Evolutionary conservation across 352 stramenopile genomes (phyloP).

Genomic region (Phytopythium aichiense): DNA sequence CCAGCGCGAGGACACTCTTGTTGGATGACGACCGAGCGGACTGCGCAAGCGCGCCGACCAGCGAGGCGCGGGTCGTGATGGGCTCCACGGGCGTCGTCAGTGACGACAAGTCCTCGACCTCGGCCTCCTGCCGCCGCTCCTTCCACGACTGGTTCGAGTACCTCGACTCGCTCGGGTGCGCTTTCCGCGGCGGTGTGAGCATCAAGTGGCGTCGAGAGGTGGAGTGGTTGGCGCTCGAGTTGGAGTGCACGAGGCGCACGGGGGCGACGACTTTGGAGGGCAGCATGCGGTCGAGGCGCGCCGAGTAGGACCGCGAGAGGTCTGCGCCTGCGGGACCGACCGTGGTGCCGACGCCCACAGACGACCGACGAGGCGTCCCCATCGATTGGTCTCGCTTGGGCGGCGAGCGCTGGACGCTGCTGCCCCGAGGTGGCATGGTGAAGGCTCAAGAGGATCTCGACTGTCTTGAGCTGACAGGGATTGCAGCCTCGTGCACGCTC

Average conservation of each 20-base stretch:
- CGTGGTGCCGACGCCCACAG: background rate
- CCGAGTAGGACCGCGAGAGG: background rate
- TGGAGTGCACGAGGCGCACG: conserved; percentile 5
- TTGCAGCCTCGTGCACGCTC: no score
- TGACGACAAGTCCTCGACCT: conserved; percentile 11
- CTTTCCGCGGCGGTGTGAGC: conserved; percentile 11
- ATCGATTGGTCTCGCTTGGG: background rate
- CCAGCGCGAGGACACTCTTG: conserved; percentile 4
- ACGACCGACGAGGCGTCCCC: background rate
- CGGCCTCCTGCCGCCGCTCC: conserved; percentile 16
- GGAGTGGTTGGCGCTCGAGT: conserved; percentile 11
- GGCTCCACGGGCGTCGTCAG: conserved; percentile 6
- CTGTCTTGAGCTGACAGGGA: background rate
- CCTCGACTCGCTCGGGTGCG: conserved; percentile 21
- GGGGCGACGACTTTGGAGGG: background rate
- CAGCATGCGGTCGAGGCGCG: background rate
- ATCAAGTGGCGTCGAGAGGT: conserved; percentile 4
- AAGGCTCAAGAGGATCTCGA: background rate
- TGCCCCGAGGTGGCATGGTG: background rate
- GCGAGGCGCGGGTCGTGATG: background rate
- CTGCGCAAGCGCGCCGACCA: conserved; percentile 2
- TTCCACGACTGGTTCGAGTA: conserved; percentile 31
- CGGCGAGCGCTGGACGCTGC: background rate
- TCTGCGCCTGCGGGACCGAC: background rate
- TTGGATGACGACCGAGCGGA: conserved; percentile 2